Conservation (phyloP, 345 rosid genomes). For the Carallia pectinifolia region DNA sequence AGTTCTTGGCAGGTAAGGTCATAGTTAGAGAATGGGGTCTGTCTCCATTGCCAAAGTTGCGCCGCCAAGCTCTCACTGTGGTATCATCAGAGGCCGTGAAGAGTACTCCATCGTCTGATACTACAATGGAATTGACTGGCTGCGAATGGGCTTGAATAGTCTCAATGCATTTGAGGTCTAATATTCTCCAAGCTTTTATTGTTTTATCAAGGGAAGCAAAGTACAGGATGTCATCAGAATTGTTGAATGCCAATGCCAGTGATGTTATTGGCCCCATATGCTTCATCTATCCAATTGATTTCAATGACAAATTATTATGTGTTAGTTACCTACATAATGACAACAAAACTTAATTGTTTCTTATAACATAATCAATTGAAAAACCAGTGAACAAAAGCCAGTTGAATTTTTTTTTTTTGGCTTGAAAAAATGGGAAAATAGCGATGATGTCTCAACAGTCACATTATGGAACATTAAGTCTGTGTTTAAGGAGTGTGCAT, state of each 20-base stretch:
- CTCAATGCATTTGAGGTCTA: conserved; percentile 55
- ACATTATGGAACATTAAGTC: too few relatives aligned
- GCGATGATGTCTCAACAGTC: too few relatives aligned
- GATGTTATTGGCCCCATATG: conserved; percentile 52
- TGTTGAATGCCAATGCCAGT: conserved; percentile 42
- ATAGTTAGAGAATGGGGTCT: conserved; percentile 38
- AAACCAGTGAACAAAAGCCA: too few relatives aligned
- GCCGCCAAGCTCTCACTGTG: conserved; percentile 41
- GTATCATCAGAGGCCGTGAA: conserved; percentile 63
- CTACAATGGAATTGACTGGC: conserved; percentile 43
- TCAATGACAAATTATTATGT: background rate
- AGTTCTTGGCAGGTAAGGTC: conserved; percentile 44
- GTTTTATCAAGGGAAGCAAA: conserved; percentile 51
- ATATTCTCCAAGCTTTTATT: conserved; percentile 53
- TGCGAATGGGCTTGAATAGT: conserved; percentile 49
- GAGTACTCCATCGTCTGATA: conserved; percentile 38
- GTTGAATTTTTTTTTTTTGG: too few relatives aligned
- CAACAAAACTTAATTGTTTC: too few relatives aligned
- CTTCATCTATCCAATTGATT: conserved; percentile 28
- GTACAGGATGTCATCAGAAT: conserved; percentile 46
- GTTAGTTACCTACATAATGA: background rate
- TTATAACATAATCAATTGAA: too few relatives aligned
- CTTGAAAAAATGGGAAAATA: too few relatives aligned
- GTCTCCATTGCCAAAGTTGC: conserved; percentile 32
- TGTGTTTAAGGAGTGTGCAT: too few relatives aligned